Evolutionary conservation across 768 basidiomycete species (phyloP), one percentile per base, ranked within the genome.

Genomic region (Exsudoporus frostii): DNA sequence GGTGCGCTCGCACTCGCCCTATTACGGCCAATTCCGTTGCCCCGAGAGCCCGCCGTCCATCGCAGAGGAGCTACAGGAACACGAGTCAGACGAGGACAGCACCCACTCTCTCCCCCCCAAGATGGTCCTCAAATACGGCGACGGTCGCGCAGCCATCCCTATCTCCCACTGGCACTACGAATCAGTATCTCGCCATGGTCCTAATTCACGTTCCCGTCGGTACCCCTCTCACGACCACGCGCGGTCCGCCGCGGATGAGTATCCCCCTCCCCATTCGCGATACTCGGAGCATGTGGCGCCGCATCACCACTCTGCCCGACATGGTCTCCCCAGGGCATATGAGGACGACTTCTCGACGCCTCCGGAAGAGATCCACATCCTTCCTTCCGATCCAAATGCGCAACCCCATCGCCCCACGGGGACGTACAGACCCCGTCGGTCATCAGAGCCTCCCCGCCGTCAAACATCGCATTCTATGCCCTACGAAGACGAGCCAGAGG

Each of bases 41-140:
- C 85, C 85, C 17, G 84, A 84, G 37, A 71, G 74, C 22, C 78
- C 83, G 5, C 84, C 83, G 5, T 76, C 81, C 34, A 51, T 59
- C 47, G 55, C 51, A 37, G 75, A 71, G 32, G 65, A 83, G 30
- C 67, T 78, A 37, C 78, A 74, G 7, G 68, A 60, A 10, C 54
- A 51, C 50, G 74, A 70, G 7, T 77, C 78, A 5, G 77, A 78
- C 61, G 68, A 66, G 0, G 73, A 68, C 52, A 78, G 75, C 57
- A 58, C 65, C 15, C 72, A 71, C 53, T 79, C 78, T 0, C 60
- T 82, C 11, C 88, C 88, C 2, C 88, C 88, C 4, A 82, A 79
- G 61, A 88, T 90, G 85, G 70, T 89, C 54, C 70, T 90, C 60
- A 80, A 80, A 50, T 90, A 83, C 65, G 75, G 72, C 20, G 82